Percentiles rank a stretch among this genome's conserved stretches.
Conservation (phyloP, 78 protist species). For the Chrysochromulina tobinii region DNA sequence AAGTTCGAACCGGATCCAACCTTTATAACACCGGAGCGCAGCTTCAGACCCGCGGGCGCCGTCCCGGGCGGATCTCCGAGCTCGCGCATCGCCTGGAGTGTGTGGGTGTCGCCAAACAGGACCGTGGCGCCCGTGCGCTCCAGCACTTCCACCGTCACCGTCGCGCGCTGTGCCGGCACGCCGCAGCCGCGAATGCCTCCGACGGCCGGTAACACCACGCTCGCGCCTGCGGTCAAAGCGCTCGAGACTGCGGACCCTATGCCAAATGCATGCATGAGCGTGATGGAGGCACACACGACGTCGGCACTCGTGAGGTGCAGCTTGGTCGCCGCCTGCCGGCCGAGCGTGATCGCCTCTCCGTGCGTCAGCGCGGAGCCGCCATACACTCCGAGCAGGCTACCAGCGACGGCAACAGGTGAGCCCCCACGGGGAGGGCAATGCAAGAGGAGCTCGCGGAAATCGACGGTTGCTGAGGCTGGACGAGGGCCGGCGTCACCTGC, state of each 20-base stretch:
- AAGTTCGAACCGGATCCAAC: background rate
- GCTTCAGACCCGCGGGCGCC: background rate
- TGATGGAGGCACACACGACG: background rate
- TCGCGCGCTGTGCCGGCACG: constrained; percentile 15
- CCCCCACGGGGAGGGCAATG: no score
- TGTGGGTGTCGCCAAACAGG: constrained; percentile 29
- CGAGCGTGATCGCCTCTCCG: background rate
- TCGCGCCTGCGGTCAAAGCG: background rate
- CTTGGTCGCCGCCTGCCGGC: background rate
- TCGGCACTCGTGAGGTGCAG: background rate
- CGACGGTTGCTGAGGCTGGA: no score
- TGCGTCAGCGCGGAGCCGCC: background rate
- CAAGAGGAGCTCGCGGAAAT: no score
- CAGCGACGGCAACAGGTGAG: background rate
- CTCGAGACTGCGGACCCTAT: background rate
- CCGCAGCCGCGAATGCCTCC: constrained; percentile 35
- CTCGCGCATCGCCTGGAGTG: background rate
- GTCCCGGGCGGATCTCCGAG: background rate
- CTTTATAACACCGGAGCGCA: constrained; percentile 1
- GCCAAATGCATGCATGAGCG: constrained; percentile 13
- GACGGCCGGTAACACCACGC: constrained; percentile 13
- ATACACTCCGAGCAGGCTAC: background rate
- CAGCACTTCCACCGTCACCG: background rate
- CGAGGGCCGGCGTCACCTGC: no score
- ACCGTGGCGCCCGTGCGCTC: background rate